Base-by-base conservation (phyloP, 768 basidiomycete species). In the Xanthoconium purpureum region DNA sequence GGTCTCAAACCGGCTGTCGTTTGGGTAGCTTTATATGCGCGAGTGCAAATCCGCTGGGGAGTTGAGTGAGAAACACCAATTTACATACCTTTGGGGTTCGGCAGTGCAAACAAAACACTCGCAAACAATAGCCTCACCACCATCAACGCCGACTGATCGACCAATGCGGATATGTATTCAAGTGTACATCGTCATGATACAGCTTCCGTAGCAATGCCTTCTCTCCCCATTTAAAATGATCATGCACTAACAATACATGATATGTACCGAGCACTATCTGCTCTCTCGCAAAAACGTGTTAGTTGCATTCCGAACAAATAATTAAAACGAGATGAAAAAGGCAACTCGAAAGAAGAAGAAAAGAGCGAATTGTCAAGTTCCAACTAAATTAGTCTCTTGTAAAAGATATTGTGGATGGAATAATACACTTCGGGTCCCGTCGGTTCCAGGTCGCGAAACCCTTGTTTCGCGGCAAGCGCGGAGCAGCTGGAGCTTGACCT, bases 41-140 rank as follows among this genome's bases (percentile, higher is more conserved):
- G 52, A 43, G 37, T 18, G 35, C 49, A 52, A 66, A 73, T 65
- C 39, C 59, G 47, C 65, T 72, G 71, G 71, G 69, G 66, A 52
- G 56, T 57, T 14, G 35, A 50, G 43, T 12, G 15, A 50, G 47
- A 50, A 42, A 32, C 20, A 28, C 12, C 32, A 1, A 18, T 11
- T 35, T 51, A 40, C 60, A 60, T 57, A 55, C 28, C 51, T 50
- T 72, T 72, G 71, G 71, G 71, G 71, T 73, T 72, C 66, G 67
- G 67, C 60, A 57, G 38, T 42, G 18, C 32, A 14, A 12, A 15
- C 44, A 53, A 71, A 68, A 71, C 29, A 71, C 11, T 6, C n/a
- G 29, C 55, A 71, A 69, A 69, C 14, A 65, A 33, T 42, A 4
- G 24, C 4, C 24, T 24, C 24, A 13, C 18, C 40, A 1, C 6